Base-by-base conservation (phyloP, 2,329 filamentous ascomycete genomes). In the Epichloe scottii region DNA sequence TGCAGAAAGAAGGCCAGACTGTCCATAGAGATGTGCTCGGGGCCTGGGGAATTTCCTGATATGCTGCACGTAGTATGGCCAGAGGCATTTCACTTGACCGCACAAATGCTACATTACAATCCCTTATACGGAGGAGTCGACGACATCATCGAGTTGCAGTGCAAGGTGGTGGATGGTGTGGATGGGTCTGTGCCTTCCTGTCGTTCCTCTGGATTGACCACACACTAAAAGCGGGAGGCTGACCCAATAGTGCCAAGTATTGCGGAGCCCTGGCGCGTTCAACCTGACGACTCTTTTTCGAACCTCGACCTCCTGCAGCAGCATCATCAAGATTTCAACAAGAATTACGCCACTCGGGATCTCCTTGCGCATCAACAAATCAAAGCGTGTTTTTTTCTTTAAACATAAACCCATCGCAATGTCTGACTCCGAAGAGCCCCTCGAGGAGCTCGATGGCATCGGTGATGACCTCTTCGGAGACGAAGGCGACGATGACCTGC, bases 401-500 rank as follows among this genome's bases (percentile, higher is more conserved):
- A 5, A 19, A n/a, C 10, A 17, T 1, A 37, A 10, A 14, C 34
- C 15, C 19, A 14, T 37, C 57, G 61, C 42, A 46, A 80, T 80
- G 77, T 80, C 77, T 17, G 76, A 79, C 58, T 76, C 75, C 1
- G 77, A 80, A 55, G 76, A 78, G 50, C 66, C 68, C 50, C 63
- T 77, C 58, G 74, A 77, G 47, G 67, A 69, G 52, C 69, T 77
- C 51, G 77, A 79, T 51, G 75, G 75, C 47, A 46, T 48, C 23
- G 79, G 72, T 52, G 79, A 80, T 60, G 80, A 83, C 60, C 72
- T 83, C 44, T 83, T 84, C 54, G 80, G 79, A 49, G 78, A 81
- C 52, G 77, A 75, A 48, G 77, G 70, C 38, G 72, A 85, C 57
- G 78, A 81, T 53, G 81, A 84, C 35, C 56, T 62, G 46, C 56